These are phyloP conservation scores for Fraxinus albicans DNA, from an alignment of 305 asterid genomes.

Conservation along the genomic window DNA sequence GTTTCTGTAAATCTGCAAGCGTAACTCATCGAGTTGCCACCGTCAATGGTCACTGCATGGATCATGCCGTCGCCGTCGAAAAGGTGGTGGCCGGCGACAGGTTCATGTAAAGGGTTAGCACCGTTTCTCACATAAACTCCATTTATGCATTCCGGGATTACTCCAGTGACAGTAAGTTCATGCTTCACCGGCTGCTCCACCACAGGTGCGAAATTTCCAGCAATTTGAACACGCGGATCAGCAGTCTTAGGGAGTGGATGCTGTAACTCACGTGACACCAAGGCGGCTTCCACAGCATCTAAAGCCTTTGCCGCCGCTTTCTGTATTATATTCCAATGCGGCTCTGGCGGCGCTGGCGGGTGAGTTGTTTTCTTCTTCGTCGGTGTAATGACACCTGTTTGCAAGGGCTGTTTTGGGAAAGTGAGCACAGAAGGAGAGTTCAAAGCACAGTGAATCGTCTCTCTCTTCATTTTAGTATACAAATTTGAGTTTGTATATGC, in stretches of 20 bases:
- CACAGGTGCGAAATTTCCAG: constrained; percentile 69
- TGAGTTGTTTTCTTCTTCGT: background rate
- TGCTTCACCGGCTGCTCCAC: constrained; percentile 49
- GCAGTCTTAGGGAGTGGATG: constrained; percentile 54
- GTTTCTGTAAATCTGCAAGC: constrained; percentile 71
- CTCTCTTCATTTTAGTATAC: background rate
- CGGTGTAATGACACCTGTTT: background rate
- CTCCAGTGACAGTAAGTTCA: constrained; percentile 44
- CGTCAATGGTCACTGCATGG: constrained; percentile 47
- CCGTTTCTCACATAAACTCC: constrained; percentile 76
- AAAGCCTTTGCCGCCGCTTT: constrained; percentile 41
- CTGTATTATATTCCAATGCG: constrained; percentile 54
- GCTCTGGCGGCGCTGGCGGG: constrained; percentile 17
- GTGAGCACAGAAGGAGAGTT: constrained; percentile 6
- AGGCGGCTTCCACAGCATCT: constrained; percentile 47
- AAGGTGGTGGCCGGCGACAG: constrained; percentile 61
- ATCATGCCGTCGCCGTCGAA: constrained; percentile 84
- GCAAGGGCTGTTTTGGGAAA: constrained; percentile 3
- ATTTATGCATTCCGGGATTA: constrained; percentile 48
- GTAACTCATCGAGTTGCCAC: constrained; percentile 43
- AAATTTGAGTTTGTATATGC: background rate
- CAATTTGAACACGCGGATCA: constrained; percentile 58
- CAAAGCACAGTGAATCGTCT: background rate
- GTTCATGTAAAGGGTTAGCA: constrained; percentile 65
- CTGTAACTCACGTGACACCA: constrained; percentile 43